phyloP scores from a whole-genome alignment of 345 rosid species.

The Salix suchowensis region DNA sequence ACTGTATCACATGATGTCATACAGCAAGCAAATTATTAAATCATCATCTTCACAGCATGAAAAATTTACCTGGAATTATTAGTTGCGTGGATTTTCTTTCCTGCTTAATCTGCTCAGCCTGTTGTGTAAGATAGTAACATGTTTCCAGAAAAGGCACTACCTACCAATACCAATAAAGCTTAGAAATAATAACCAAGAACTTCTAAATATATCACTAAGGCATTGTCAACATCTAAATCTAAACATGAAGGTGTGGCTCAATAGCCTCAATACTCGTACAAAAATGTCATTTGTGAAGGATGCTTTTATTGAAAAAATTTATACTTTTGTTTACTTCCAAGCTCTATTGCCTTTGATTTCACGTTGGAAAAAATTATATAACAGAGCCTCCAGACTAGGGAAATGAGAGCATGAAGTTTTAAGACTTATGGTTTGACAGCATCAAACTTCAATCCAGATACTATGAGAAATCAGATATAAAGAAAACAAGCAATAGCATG shows the following conservation, averaged over 20 bases:
- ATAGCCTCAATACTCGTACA: neutral
- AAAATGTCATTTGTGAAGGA: neutral
- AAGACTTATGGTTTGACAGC: neutral
- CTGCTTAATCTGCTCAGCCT: neutral
- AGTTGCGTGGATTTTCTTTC: neutral
- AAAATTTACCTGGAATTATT: neutral
- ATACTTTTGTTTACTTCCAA: neutral
- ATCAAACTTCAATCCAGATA: neutral
- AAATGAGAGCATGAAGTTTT: neutral
- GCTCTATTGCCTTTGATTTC: neutral
- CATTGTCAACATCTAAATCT: neutral
- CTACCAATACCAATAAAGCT: neutral
- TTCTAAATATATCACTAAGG: neutral
- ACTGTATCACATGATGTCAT: neutral
- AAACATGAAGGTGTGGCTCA: neutral
- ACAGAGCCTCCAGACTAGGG: neutral
- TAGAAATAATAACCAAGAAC: neutral
- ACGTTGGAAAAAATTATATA: too few relatives aligned
- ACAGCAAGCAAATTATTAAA: neutral
- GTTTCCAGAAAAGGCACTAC: neutral
- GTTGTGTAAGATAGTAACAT: neutral
- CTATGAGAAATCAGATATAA: neutral
- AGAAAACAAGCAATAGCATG: neutral
- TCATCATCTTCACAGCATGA: neutral
- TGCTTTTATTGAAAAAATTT: neutral